Conservation (phyloP, 495 filamentous ascomycete genomes). For the Cenococcum geophilum region DNA sequence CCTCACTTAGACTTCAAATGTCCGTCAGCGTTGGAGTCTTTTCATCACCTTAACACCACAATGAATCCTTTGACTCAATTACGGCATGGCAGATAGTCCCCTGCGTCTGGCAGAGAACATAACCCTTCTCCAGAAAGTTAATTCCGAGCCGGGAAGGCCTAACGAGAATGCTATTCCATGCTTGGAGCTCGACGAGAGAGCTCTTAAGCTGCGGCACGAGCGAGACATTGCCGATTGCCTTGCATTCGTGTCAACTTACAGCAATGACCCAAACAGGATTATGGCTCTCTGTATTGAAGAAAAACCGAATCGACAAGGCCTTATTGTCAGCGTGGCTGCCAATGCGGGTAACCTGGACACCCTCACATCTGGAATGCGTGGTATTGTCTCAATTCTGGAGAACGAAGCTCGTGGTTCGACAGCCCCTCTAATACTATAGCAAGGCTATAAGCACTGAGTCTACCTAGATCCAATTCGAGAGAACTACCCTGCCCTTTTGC, state of each 20-base stretch:
- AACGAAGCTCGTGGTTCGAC: background rate
- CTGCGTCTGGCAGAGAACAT: constrained; percentile 16
- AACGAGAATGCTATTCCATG: background rate
- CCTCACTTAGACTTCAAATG: too few relatives aligned
- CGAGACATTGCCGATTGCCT: constrained; percentile 9
- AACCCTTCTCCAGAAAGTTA: constrained; percentile 4
- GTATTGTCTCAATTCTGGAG: background rate
- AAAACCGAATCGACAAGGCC: background rate
- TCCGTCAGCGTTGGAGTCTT: too few relatives aligned
- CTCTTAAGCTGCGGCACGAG: constrained; percentile 8
- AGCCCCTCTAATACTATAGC: background rate
- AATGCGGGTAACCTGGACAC: background rate
- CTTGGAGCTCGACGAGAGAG: background rate
- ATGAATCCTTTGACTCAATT: too few relatives aligned
- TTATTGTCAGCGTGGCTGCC: constrained; percentile 6
- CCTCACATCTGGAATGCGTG: background rate
- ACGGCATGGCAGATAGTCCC: constrained; percentile 1
- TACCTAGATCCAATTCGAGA: too few relatives aligned
- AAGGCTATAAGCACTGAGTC: background rate
- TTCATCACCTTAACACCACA: too few relatives aligned
- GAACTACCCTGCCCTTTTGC: background rate
- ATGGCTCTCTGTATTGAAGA: constrained; percentile 16
- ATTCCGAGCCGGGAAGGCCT: constrained; percentile 3
- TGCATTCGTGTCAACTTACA: constrained; percentile 9
- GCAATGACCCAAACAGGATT: constrained; percentile 13